Conservation (phyloP, 2,329 filamentous ascomycete species). For the Monosporascus sp. region DNA sequence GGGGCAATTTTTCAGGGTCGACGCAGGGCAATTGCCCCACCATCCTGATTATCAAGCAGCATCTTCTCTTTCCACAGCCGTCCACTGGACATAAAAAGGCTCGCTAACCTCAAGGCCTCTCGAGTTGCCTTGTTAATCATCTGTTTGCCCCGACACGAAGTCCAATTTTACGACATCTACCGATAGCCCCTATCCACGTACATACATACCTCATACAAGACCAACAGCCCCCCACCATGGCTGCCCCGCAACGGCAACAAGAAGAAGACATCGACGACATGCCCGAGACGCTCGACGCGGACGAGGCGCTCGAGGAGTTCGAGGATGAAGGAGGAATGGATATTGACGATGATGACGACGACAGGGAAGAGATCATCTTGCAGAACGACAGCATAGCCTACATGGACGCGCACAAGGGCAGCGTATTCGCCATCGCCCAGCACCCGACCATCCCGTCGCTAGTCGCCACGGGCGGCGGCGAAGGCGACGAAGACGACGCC, state of each 20-base stretch:
- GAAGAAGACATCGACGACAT: constrained; percentile 47
- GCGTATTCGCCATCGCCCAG: constrained; percentile 90
- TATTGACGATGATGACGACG: constrained; percentile 58
- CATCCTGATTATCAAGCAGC: constrained; percentile 21
- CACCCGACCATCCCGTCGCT: constrained; percentile 76
- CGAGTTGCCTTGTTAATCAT: background rate
- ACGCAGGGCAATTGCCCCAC: constrained; percentile 15
- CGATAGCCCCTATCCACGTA: background rate
- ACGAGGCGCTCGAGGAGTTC: constrained; percentile 72
- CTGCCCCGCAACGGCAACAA: constrained; percentile 25
- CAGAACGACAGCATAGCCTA: constrained; percentile 92
- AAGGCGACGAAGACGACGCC: constrained; percentile 52
- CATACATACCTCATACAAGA: no score
- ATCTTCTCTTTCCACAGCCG: constrained; percentile 5
- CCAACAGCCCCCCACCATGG: constrained; percentile 16
- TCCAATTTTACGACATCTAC: background rate
- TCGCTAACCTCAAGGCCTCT: background rate
- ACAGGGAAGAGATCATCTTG: constrained; percentile 65
- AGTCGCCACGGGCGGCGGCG: constrained; percentile 78
- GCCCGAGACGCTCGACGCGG: constrained; percentile 67
- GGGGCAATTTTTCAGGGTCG: constrained; percentile 3
- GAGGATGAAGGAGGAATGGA: constrained; percentile 70
- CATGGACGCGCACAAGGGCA: constrained; percentile 86
- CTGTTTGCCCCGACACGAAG: no score
- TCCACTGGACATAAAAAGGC: background rate